Percentiles rank a stretch among this genome's conserved stretches.
These are phyloP conservation scores for Penicillium thymicola DNA, from an alignment of 2,329 filamentous ascomycete genomes.

Conservation along the genomic window DNA sequence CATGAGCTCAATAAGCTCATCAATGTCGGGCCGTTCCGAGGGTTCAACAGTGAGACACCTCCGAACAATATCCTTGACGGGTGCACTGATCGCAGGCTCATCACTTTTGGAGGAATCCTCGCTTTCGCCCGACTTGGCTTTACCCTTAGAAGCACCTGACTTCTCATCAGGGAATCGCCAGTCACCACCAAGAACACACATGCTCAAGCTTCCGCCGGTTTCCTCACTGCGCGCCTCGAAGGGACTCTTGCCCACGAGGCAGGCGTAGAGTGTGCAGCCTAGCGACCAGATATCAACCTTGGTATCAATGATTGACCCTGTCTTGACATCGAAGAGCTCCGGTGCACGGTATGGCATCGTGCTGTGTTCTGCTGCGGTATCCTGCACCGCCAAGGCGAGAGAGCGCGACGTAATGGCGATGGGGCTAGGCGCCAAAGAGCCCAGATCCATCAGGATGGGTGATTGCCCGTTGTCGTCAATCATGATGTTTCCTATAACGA, in stretches of 20 bases:
- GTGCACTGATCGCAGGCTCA: conserved; percentile 66
- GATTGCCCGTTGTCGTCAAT: conserved; percentile 84
- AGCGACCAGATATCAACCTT: conserved; percentile 98
- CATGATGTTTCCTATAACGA: conserved; percentile 81
- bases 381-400: conserved; percentile 86
- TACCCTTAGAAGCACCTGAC: conserved; percentile 60
- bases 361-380: conserved; percentile 90
- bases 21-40: conserved; percentile 78
- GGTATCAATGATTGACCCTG: conserved; percentile 83
- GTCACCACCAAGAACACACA: conserved; percentile 89
- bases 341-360: conserved; percentile 99
- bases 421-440: conserved; percentile 82
- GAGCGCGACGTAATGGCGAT: conserved; percentile 87
- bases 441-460: conserved; percentile 96
- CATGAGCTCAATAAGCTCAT: conserved; percentile 77
- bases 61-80: conserved; percentile 82
- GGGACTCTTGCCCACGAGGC: conserved; percentile 91
- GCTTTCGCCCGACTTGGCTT: conserved; percentile 46
- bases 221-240: conserved; percentile 96
- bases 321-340: conserved; percentile 97
- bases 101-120: conserved; percentile 31
- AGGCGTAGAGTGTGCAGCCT: conserved; percentile 96
- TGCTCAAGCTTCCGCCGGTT: conserved; percentile 86
- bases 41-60: conserved; percentile 85
- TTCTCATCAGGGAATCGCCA: conserved; percentile 92